Evolutionary conservation across 345 rosid genomes (phyloP), one percentile per base, ranked within the genome.

Genomic region (Raphanus raphanistrum): DNA sequence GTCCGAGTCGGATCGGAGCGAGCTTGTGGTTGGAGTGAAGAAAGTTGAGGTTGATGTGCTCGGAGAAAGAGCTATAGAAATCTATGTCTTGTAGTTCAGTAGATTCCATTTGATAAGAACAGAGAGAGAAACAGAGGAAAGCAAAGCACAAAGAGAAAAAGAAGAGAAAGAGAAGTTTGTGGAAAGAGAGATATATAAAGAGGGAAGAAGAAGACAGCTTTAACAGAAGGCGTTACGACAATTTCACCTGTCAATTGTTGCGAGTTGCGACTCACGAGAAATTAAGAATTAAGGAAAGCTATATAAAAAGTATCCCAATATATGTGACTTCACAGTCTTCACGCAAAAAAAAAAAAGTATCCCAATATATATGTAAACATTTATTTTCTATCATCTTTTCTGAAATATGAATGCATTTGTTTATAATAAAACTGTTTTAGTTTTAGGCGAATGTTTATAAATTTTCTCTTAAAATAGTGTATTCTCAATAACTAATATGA

Each of bases 181-280:
- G 64, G 2, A 48, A 48, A 63, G 63, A 59, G 28, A 29, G 48
- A 29, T 43, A 45, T 73, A 63, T 68, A 74, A 74, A 69, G 41
- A 68, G 36, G 68, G 35, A 63, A 57, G 62, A 73, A 68, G 76
- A 67, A 68, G 79, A 63, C 48, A 69, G 71, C 8, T 73, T 54
- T 26, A 74, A 60, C 31, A 6, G 61, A 36, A 79, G 78, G 52
- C 78, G 78, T 79, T 79, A 74, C 78, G 78, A 74, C 75, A 73
- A 54, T 79, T 4, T 68, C 78, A 73, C 78, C 82, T 79, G 82
- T 78, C 79, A 73, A 79, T 79, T 79, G 82, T 73, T 79, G 82
- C 31, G 73, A 72, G 57, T 72, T 55, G 68, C 76, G 69, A 78
- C 32, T 79, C 74, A 33, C 77, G 68, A 64, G 66, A 63, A 76